These are phyloP conservation scores for Angophora floribunda DNA, from an alignment of 345 rosid genomes.

Conservation along the genomic window DNA sequence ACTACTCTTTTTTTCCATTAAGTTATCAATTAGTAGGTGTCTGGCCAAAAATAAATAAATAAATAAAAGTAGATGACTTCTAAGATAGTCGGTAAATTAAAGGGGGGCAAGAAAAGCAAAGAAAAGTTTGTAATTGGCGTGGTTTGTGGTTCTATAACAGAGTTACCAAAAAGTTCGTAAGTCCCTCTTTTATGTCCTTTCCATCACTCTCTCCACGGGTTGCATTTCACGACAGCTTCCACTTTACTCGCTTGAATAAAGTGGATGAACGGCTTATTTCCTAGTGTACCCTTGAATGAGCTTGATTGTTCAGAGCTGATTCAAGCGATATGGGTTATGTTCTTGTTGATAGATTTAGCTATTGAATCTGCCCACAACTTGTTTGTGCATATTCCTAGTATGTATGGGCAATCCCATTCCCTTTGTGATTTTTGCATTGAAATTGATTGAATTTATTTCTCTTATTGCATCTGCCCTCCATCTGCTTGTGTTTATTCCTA, in stretches of 20 bases:
- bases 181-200: not conserved
- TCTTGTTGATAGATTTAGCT: not conserved
- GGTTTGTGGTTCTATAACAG: not conserved
- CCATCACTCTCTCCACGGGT: not conserved
- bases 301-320: not conserved
- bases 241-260: not conserved
- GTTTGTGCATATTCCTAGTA: not conserved
- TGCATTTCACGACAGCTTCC: not conserved
- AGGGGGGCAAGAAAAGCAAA: not conserved
- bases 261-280: not conserved
- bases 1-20: no score
- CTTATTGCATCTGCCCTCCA: not conserved
- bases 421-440: not conserved
- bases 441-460: not conserved
- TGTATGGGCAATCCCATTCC: not conserved
- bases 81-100: not conserved
- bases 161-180: not conserved
- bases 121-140: not conserved
- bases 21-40: no score
- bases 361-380: not conserved
- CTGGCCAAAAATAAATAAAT: no score
- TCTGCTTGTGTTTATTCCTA: not conserved
- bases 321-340: not conserved
- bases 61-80: not conserved
- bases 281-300: not conserved